phyloP scores from a whole-genome alignment of 768 basidiomycete species.

The Tricholoma saponaceum region DNA sequence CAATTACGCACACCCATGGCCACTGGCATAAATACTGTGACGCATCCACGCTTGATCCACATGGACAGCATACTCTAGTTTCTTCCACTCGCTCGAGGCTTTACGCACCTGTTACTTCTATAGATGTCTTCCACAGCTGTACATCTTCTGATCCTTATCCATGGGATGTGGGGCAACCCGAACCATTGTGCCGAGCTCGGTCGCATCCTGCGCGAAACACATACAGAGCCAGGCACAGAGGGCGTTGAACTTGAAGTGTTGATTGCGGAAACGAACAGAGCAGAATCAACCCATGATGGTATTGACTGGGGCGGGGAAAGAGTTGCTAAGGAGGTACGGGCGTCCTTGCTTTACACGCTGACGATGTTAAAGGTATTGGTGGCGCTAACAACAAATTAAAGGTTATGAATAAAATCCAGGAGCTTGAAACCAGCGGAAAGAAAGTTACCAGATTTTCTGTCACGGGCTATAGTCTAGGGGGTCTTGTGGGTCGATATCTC shows the following conservation, averaged over 20 bases:
- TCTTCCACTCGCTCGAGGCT: background rate
- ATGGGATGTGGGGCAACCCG: slow-evolving; percentile 80
- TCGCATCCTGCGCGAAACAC: slow-evolving; percentile 44
- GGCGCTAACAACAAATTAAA: slow-evolving; percentile 22
- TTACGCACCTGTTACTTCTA: background rate
- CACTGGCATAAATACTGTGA: background rate
- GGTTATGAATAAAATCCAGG: slow-evolving; percentile 52
- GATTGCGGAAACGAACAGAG: slow-evolving; percentile 56
- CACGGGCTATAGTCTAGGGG: slow-evolving; percentile 76
- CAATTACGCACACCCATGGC: no score
- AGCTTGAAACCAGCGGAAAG: slow-evolving; percentile 45
- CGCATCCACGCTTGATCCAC: background rate
- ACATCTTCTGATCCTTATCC: slow-evolving; percentile 44
- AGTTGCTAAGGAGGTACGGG: slow-evolving; percentile 68
- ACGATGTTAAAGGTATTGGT: background rate
- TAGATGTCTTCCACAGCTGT: slow-evolving; percentile 20
- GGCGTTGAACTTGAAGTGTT: slow-evolving; percentile 51
- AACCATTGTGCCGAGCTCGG: slow-evolving; percentile 53
- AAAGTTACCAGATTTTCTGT: slow-evolving; percentile 66
- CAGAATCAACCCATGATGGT: slow-evolving; percentile 72
- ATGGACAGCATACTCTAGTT: background rate
- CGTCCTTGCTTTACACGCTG: background rate
- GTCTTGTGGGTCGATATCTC: slow-evolving; percentile 34
- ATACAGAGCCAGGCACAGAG: slow-evolving; percentile 23
- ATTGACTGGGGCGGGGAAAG: slow-evolving; percentile 81